Conservation (phyloP, 2,329 filamentous ascomycete species). For the Colletotrichum spaethianum region DNA sequence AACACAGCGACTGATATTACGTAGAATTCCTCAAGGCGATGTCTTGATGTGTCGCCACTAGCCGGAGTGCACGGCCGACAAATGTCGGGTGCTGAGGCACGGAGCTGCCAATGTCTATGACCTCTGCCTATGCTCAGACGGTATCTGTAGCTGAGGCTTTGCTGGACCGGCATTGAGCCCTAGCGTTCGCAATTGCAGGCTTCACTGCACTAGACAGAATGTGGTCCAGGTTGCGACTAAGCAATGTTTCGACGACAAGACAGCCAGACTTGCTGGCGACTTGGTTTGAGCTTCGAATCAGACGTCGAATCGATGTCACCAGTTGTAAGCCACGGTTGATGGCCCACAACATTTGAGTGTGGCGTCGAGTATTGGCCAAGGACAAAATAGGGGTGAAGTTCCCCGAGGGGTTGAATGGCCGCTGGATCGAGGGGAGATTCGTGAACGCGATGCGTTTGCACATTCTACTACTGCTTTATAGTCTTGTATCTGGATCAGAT, state of each 20-base stretch:
- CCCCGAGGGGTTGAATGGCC: background rate
- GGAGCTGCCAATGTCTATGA: background rate
- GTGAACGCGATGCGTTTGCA: background rate
- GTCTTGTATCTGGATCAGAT: background rate
- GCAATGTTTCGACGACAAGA: background rate
- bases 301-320: background rate
- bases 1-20: background rate
- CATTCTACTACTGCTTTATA: background rate
- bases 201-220: conserved; percentile 22
- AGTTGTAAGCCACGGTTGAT: background rate
- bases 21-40: background rate
- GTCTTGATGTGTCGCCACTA: conserved; percentile 16
- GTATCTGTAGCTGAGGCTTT: background rate
- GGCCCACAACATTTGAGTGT: background rate
- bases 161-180: background rate
- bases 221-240: conserved; percentile 23
- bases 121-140: background rate
- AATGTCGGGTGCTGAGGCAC: background rate
- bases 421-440: background rate
- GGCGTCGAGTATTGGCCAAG: background rate
- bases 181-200: background rate
- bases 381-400: background rate
- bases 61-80: background rate
- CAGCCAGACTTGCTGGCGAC: background rate
- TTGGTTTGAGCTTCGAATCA: background rate